These are phyloP conservation scores for Globisporangium apiculatum DNA, from an alignment of 352 stramenopile species.

Conservation along the genomic window DNA sequence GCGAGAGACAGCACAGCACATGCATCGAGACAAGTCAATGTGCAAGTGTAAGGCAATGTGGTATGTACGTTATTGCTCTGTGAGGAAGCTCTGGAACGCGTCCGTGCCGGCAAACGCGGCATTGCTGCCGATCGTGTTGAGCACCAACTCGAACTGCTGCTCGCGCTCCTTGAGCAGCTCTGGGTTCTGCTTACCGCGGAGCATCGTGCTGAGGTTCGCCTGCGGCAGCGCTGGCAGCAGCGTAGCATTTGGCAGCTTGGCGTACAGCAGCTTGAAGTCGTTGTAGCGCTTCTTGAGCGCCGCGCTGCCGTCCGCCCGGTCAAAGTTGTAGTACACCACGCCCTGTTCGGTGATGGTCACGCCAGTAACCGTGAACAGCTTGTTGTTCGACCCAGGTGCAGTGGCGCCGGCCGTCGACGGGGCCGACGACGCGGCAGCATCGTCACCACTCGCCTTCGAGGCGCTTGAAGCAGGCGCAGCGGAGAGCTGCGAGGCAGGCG, in stretches of 20 bases:
- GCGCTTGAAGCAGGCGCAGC: conserved; percentile 11
- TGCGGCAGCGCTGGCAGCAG: conserved; percentile 44
- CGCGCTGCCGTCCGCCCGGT: conserved; percentile 24
- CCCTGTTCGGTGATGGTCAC: conserved; percentile 56
- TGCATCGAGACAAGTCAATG: neutral
- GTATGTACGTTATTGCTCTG: conserved; percentile 5
- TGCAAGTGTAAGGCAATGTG: neutral
- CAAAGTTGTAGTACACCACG: conserved; percentile 66
- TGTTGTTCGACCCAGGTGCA: conserved; percentile 5
- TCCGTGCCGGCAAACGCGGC: conserved; percentile 29
- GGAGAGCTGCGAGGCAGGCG: conserved; percentile 9
- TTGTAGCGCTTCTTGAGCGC: conserved; percentile 70
- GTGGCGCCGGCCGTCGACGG: conserved; percentile 2
- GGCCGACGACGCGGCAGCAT: neutral
- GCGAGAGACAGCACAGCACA: too few species aligned
- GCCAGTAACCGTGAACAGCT: conserved; percentile 38
- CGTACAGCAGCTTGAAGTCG: conserved; percentile 75
- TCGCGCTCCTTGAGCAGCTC: conserved; percentile 55
- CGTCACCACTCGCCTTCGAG: neutral
- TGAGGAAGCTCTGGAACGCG: conserved; percentile 54
- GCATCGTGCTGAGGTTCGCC: conserved; percentile 34
- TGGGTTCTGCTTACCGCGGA: conserved; percentile 58
- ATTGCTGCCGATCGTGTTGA: conserved; percentile 64
- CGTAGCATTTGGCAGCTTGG: conserved; percentile 21
- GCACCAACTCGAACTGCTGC: conserved; percentile 44